A percentile compares a stretch with the other conserved stretches of the same genome.
Conservation (phyloP, 352 stramenopile genomes). For the Phytophthora meadii region DNA sequence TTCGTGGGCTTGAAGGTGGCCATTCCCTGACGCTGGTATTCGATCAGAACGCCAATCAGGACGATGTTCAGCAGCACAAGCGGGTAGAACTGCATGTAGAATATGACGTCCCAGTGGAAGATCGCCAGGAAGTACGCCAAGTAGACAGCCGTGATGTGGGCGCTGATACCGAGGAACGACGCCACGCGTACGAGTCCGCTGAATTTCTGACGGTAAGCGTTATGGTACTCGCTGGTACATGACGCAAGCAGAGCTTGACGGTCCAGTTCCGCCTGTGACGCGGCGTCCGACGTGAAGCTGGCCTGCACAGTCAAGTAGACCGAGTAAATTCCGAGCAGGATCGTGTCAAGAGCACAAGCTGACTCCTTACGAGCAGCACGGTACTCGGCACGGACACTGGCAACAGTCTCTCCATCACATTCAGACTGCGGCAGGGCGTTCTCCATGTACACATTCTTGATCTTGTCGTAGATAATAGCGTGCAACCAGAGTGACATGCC, state of each 20-base stretch:
- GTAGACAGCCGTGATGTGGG: conserved; percentile 77
- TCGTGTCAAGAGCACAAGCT: conserved; percentile 65
- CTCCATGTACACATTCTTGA: conserved; percentile 91
- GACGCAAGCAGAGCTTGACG: conserved; percentile 65
- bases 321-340: conserved; percentile 81
- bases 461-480: conserved; percentile 86
- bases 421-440: conserved; percentile 81
- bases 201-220: conserved; percentile 66
- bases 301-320: conserved; percentile 75
- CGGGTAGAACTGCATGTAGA: conserved; percentile 84
- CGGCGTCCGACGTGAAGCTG: conserved; percentile 71
- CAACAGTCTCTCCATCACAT: conserved; percentile 82
- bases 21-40: conserved; percentile 79
- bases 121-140: conserved; percentile 73
- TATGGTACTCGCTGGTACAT: conserved; percentile 70
- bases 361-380: conserved; percentile 67
- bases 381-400: conserved; percentile 79
- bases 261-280: conserved; percentile 62
- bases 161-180: conserved; percentile 86
- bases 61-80: conserved; percentile 71
- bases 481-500: conserved; percentile 83
- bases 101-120: conserved; percentile 78
- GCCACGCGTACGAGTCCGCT: conserved; percentile 66
- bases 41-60: conserved; percentile 52
- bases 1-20: conserved; percentile 51